Base-by-base conservation (phyloP, 2,329 filamentous ascomycete genomes). In the Arthrobotrys megalospora region DNA sequence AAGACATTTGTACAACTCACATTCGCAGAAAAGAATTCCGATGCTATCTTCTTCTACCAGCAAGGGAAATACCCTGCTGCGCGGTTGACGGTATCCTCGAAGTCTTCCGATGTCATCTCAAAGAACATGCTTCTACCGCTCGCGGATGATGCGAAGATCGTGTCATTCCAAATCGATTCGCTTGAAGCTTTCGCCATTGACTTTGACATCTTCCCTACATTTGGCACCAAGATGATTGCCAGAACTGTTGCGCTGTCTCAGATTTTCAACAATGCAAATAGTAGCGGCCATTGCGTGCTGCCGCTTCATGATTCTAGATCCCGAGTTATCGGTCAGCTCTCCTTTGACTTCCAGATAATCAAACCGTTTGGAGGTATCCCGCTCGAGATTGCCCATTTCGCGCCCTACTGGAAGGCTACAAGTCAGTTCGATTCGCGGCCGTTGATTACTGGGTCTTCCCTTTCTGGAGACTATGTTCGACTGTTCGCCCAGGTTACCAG, bases 361-460 rank as follows among this genome's bases (percentile, higher is more conserved):
- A 97, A 97, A 83, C 96, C 96, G 0, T 99, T 98, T 85, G 90
- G 91, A 80, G 95, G 96, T 6, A 92, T 94, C 78, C 94, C 96
- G 2, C 87, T 99, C 21, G 96, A 99, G 84, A 97, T 99, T 78
- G 97, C 96, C 0, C 94, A 98, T 83, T 99, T 98, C 82, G 96
- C 97, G 80, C 98, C 96, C 0, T 99, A 99, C 85, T 99, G 96
- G 96, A 99, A 98, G 85, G 95, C 95, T 0, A 99, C 96, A 0
- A 97, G 94, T 82, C 94, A 97, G 81, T 89, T 96, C 58, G 93
- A 97, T 83, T 91, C 93, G 63, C 92, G 94, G 55, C 91, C 92
- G 24, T 90, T 98, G 24, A 93, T 99, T 16, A 98, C 95, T 0
- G 96, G 95, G 0, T 98, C 95, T 8, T 98, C 95, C 85, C 85